A percentile compares a stretch with the other conserved stretches of the same genome.
These are phyloP conservation scores for Aphanomyces stellatus DNA, from an alignment of 352 stramenopile genomes.

Conservation along the genomic window DNA sequence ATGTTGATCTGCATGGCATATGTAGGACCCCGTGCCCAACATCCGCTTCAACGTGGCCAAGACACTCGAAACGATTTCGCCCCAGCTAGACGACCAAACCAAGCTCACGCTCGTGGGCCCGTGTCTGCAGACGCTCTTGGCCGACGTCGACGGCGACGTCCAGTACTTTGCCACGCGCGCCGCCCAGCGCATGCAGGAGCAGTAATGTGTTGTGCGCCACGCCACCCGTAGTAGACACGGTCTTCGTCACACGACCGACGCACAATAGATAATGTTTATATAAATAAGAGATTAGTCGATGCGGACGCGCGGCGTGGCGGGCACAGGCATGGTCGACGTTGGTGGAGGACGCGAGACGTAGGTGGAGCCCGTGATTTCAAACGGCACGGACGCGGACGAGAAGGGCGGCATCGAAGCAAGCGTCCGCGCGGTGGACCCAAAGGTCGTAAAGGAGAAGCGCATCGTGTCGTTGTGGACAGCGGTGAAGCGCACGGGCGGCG, in stretches of 20 bases:
- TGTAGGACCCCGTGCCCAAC: slow-evolving; percentile 92
- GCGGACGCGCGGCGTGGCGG: slow-evolving; percentile 6
- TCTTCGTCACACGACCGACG: no score
- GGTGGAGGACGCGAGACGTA: neutral
- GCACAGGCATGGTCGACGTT: neutral
- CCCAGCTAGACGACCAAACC: slow-evolving; percentile 51
- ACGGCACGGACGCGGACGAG: neutral
- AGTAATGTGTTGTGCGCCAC: neutral
- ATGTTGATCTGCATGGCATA: slow-evolving; percentile 9
- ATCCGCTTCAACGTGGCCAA: slow-evolving; percentile 99
- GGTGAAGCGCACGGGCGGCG: slow-evolving; percentile 1
- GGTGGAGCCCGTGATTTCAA: neutral
- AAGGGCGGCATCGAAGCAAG: neutral
- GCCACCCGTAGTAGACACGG: neutral
- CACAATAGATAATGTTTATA: neutral
- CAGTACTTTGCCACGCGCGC: slow-evolving; percentile 88
- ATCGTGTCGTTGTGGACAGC: slow-evolving; percentile 7
- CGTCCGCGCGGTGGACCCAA: neutral
- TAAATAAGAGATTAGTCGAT: slow-evolving; percentile 6
- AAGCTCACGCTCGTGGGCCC: slow-evolving; percentile 71
- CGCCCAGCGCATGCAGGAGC: slow-evolving; percentile 24
- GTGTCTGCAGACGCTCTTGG: slow-evolving; percentile 76
- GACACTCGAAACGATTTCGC: slow-evolving; percentile 82
- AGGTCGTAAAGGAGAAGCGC: slow-evolving; percentile 15
- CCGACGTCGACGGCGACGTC: slow-evolving; percentile 91